Evolutionary conservation across 2,329 filamentous ascomycete species (phyloP), one percentile per base, ranked within the genome.

Genomic region (Colletotrichum lupini): DNA sequence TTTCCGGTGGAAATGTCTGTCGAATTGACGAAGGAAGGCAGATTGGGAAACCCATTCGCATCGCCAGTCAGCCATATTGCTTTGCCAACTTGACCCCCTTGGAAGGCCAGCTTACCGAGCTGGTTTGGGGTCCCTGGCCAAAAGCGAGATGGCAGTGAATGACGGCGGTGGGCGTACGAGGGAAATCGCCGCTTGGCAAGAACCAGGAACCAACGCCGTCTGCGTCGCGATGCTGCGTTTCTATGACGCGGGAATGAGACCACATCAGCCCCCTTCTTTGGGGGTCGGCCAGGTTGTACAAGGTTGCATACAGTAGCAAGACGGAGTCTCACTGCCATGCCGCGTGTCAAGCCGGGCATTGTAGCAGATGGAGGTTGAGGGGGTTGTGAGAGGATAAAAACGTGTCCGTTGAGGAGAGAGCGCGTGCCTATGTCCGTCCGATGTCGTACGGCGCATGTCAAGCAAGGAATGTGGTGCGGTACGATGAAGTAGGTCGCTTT

Each of bases 221-320:
- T 49, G 53, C 32, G 69, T 68, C 30, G 53, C 66, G 58, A 56
- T 53, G 32, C 59, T 65, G 70, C 46, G 28, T 32, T 55, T 26
- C 19, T 63, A 72, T 69, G 70, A 73, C 70, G 66, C 60, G 59
- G 59, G 55, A 73, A 69, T 69, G 66, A 55, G 55, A 28, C 70
- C 66, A 65, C 32, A 56, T 60, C 30, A 59, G 16, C 53, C 59
- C 53, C 53, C 61, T 49, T 16, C 26, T 12, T 62, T 52, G 26
- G 28, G 60, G 32, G 28, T 7, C n/a, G 35, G 7, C 42, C 8
- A 19, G 8, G 60, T 66, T 46, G 56, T 42, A 57, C 55, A 71
- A 61, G 60, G 71, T 71, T 53, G 61, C 30, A 24, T 37, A 57
- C 60, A 52, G 46, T 22, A 53, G 49, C 26, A 57, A 12, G 52